These are phyloP conservation scores for Canavalia gladiata DNA, from an alignment of 306 rosid species.

Conservation along the genomic window DNA sequence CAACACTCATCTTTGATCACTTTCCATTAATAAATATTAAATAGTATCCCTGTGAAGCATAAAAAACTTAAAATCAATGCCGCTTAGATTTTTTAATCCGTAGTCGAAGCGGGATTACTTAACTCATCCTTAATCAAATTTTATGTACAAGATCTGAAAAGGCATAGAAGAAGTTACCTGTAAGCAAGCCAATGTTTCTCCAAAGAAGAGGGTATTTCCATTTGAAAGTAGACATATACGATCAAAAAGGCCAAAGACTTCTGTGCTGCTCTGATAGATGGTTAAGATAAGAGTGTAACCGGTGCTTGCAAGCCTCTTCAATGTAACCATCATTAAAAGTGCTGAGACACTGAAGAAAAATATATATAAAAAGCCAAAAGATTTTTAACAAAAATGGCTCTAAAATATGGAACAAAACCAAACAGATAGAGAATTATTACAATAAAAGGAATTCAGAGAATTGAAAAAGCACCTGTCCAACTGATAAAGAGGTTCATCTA, in stretches of 20 bases:
- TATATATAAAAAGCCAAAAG: conserved; percentile 42
- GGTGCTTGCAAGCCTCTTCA: conserved; percentile 96
- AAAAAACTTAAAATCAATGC: conserved; percentile 18
- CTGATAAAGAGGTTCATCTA: conserved; percentile 96
- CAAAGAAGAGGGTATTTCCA: conserved; percentile 96
- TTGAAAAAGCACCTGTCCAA: conserved; percentile 78
- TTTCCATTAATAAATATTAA: conserved; percentile 27
- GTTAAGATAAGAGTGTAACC: conserved; percentile 92
- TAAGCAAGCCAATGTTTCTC: conserved; percentile 97
- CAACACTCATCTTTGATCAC: conserved; percentile 3
- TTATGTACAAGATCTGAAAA: conserved; percentile 6
- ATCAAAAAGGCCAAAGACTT: conserved; percentile 98
- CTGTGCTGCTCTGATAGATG: conserved; percentile 97
- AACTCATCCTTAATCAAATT: conserved; percentile 27
- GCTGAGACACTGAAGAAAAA: conserved; percentile 83
- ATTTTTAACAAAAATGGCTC: conserved; percentile 10
- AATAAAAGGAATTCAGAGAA: not conserved
- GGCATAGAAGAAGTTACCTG: conserved; percentile 68
- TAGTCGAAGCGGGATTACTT: conserved; percentile 22
- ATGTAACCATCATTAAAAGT: conserved; percentile 98
- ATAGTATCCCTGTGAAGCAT: conserved; percentile 21
- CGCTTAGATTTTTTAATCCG: not conserved
- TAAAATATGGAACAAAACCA: conserved; percentile 37
- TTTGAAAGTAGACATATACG: conserved; percentile 98
- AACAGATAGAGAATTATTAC: conserved; percentile 24